Evolutionary conservation across 768 basidiomycete genomes (phyloP).

Genomic region (Termitomyces sp.): DNA sequence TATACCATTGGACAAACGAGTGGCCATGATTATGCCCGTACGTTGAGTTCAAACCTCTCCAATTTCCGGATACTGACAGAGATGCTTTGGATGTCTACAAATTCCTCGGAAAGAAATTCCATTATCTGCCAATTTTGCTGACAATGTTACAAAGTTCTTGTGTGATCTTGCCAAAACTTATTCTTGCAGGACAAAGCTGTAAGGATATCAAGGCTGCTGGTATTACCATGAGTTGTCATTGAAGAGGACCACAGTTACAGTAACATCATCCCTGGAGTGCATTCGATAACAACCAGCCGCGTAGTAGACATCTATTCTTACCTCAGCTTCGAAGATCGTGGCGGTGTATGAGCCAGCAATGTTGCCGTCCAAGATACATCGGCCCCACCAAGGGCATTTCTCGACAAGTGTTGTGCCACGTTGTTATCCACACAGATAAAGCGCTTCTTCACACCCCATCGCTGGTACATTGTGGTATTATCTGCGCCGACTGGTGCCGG

Average conservation of each 20-base stretch:
- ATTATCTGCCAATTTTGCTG: background rate
- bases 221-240: background rate
- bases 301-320: conserved; percentile 15
- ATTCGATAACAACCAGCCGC: background rate
- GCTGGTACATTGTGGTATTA: conserved; percentile 32
- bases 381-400: conserved; percentile 52
- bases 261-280: conserved; percentile 12
- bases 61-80: background rate
- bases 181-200: background rate
- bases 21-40: too few relatives aligned
- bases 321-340: conserved; percentile 34
- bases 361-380: conserved; percentile 35
- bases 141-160: background rate
- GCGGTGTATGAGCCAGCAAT: conserved; percentile 34
- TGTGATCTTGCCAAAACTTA: background rate
- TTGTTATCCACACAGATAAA: conserved; percentile 42
- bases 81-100: background rate
- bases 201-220: background rate
- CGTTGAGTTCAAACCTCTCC: background rate
- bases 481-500: conserved; percentile 29
- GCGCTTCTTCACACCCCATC: conserved; percentile 35
- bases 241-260: conserved; percentile 16
- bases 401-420: conserved; percentile 43
- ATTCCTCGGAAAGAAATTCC: background rate
- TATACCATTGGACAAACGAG: too few relatives aligned